phyloP scores from a whole-genome alignment of 2,329 filamentous ascomycete species.

The Neodidymelliopsis sp. region DNA sequence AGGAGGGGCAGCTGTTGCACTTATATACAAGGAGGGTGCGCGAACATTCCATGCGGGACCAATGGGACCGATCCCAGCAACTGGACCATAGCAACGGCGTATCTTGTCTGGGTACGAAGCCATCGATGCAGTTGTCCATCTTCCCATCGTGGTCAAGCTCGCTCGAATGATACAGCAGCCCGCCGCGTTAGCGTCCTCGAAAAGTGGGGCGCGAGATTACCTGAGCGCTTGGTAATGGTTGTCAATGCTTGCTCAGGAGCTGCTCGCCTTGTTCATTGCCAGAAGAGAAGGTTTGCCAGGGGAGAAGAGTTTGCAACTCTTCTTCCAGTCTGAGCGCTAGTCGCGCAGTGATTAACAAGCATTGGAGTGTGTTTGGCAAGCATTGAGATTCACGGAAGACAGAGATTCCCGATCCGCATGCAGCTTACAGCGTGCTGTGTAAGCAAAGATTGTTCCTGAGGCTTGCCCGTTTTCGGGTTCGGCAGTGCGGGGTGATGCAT shows the following conservation, averaged over 20 bases:
- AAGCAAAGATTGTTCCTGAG: slow-evolving; percentile 27
- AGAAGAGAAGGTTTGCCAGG: too few species aligned
- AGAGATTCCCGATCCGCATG: slow-evolving; percentile 5
- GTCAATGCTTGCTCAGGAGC: slow-evolving; percentile 5
- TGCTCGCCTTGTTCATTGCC: not conserved
- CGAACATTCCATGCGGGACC: slow-evolving; percentile 15
- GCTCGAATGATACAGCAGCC: not conserved
- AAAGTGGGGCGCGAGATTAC: slow-evolving; percentile 17
- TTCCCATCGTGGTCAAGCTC: slow-evolving; percentile 15
- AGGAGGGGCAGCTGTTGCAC: slow-evolving; percentile 4
- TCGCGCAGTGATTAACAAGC: not conserved
- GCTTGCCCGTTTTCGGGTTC: slow-evolving; percentile 16
- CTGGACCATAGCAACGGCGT: slow-evolving; percentile 1
- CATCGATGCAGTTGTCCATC: slow-evolving; percentile 13
- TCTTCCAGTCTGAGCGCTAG: slow-evolving; percentile 1
- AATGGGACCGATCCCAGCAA: slow-evolving; percentile 17
- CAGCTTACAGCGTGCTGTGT: slow-evolving; percentile 24
- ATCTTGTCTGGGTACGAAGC: slow-evolving; percentile 1
- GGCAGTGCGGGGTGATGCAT: slow-evolving; percentile 21
- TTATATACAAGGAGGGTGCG: slow-evolving; percentile 14
- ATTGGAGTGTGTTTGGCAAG: slow-evolving; percentile 10
- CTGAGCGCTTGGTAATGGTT: slow-evolving; percentile 24
- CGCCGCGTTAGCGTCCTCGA: slow-evolving; percentile 15
- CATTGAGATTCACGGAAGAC: slow-evolving; percentile 8
- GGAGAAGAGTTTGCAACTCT: not conserved